Conservation (phyloP, 768 basidiomycete genomes). For the Rossbeevera mucosa region DNA sequence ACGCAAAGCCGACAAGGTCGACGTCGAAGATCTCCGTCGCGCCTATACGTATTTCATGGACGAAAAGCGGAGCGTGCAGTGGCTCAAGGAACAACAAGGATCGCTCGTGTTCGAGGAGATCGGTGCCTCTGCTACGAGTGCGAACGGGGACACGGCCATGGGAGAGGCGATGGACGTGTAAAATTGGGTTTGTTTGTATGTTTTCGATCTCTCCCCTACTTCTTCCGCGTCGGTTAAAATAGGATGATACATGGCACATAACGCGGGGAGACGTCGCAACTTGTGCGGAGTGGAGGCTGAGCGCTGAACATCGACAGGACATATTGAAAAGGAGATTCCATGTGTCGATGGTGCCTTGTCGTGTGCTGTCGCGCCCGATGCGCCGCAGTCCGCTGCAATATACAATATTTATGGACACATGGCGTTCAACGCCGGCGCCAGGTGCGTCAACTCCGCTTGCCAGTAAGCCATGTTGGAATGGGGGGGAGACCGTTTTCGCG, state of each 20-base stretch:
- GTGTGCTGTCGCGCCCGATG: neutral
- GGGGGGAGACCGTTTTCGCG: neutral
- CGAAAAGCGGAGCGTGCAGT: conserved; percentile 87
- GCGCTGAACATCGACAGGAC: neutral
- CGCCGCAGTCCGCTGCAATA: neutral
- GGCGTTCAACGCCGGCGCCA: neutral
- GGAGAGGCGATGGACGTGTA: conserved; percentile 36
- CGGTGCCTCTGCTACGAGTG: conserved; percentile 25
- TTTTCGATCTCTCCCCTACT: neutral
- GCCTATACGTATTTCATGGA: conserved; percentile 92
- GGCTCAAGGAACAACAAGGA: conserved; percentile 83
- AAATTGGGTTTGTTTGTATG: neutral
- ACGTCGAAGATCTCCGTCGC: conserved; percentile 77
- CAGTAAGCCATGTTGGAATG: neutral
- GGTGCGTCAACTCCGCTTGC: neutral
- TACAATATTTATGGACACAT: too few species aligned
- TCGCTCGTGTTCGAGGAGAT: conserved; percentile 72
- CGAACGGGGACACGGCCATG: conserved; percentile 29
- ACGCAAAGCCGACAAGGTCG: conserved; percentile 76
- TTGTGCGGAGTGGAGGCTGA: neutral
- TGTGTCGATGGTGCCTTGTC: neutral
- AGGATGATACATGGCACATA: neutral
- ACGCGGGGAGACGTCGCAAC: neutral
- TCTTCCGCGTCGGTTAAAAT: neutral
- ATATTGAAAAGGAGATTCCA: neutral